A percentile compares a stretch with the other conserved stretches of the same genome.
Conservation (phyloP, 208 protist species). For the Acanthamoeba lenticulata region DNA sequence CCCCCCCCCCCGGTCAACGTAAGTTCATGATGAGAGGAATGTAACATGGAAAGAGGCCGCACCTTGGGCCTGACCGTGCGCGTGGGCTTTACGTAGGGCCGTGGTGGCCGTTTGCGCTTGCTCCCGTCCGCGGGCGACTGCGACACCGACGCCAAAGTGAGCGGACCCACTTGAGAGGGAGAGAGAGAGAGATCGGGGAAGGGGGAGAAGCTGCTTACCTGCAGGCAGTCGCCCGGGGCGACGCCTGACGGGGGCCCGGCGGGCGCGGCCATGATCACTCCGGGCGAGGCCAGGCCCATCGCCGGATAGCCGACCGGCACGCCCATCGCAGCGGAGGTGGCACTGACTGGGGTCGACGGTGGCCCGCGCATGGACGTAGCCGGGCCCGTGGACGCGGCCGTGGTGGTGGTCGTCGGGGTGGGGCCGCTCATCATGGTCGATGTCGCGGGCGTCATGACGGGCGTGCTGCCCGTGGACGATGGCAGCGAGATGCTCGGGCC, state of each 20-base stretch:
- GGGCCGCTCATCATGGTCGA: neutral
- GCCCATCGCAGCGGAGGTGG: neutral
- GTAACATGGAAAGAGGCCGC: neutral
- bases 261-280: neutral
- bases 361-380: neutral
- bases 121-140: neutral
- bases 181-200: neutral
- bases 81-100: slow-evolving; percentile 15
- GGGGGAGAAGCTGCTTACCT: neutral
- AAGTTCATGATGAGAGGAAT: too few species aligned
- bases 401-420: neutral
- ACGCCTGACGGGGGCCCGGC: neutral
- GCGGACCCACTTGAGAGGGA: too few species aligned
- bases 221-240: neutral
- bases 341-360: neutral
- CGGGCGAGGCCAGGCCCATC: neutral
- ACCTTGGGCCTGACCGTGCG: slow-evolving; percentile 19
- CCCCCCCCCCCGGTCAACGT: too few species aligned
- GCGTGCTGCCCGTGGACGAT: neutral
- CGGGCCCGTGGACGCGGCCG: too few species aligned
- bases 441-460: neutral
- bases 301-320: neutral
- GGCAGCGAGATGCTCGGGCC: too few species aligned
- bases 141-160: too few species aligned
- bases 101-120: neutral